phyloP scores from a whole-genome alignment of 371 early-diverging fungal genomes.

The Dichotomocladium elegans region DNA sequence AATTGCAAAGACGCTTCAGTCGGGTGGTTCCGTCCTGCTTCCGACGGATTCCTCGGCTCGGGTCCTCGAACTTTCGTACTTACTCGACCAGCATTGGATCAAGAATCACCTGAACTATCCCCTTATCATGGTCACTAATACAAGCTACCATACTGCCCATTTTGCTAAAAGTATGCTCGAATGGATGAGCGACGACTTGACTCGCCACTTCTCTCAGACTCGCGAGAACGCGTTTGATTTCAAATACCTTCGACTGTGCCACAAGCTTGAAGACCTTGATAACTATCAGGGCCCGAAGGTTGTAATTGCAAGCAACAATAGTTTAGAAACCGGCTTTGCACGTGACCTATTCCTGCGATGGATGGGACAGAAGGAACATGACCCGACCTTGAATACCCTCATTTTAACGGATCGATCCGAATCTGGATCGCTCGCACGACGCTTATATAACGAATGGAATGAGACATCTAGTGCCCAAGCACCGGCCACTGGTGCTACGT shows the following conservation, averaged over 20 bases:
- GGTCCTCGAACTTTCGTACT: slow-evolving; percentile 87
- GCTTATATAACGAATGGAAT: slow-evolving; percentile 72
- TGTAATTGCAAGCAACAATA: slow-evolving; percentile 75
- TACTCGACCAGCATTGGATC: slow-evolving; percentile 86
- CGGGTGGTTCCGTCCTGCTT: slow-evolving; percentile 82
- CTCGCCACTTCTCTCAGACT: slow-evolving; percentile 62
- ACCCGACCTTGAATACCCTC: slow-evolving; percentile 49
- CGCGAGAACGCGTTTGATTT: slow-evolving; percentile 91
- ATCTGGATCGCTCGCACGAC: slow-evolving; percentile 69
- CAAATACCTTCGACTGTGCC: slow-evolving; percentile 67
- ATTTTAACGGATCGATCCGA: slow-evolving; percentile 77
- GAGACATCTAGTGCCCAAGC: slow-evolving; percentile 6
- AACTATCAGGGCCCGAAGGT: slow-evolving; percentile 73
- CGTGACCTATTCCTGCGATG: slow-evolving; percentile 75
- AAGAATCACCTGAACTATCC: slow-evolving; percentile 63
- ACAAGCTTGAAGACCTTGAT: slow-evolving; percentile 71
- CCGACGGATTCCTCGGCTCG: slow-evolving; percentile 90
- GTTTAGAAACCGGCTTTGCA: slow-evolving; percentile 80
- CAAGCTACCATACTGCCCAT: slow-evolving; percentile 70
- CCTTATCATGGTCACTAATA: slow-evolving; percentile 75
- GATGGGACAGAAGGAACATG: slow-evolving; percentile 28
- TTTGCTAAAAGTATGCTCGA: slow-evolving; percentile 90
- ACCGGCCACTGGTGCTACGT: background rate
- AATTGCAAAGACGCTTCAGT: slow-evolving; percentile 55
- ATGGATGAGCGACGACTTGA: slow-evolving; percentile 92